Evolutionary conservation across 2,329 filamentous ascomycete species (phyloP).

Genomic region (Ascomycota sp.): DNA sequence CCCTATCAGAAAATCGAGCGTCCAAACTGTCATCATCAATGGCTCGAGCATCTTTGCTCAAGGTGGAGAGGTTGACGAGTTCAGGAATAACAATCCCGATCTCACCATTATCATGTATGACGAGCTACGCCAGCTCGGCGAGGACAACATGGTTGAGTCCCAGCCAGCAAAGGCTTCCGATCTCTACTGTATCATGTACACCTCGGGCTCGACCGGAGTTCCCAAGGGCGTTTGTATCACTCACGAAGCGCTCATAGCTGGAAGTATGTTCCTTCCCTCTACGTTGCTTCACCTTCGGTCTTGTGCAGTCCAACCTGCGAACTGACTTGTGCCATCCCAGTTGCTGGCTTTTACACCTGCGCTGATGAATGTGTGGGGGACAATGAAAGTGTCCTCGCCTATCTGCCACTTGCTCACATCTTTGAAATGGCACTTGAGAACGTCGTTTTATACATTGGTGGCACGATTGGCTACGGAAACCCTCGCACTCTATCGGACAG

Average conservation of each 20-base stretch:
- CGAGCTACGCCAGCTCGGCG: constrained; percentile 33
- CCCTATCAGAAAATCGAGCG: constrained; percentile 33
- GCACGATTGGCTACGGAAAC: constrained; percentile 82
- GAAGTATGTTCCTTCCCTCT: constrained; percentile 22
- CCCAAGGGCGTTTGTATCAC: constrained; percentile 78
- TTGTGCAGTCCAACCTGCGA: background rate
- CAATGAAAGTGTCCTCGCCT: constrained; percentile 65
- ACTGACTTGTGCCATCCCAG: constrained; percentile 8
- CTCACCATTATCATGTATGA: constrained; percentile 32
- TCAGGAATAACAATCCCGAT: constrained; percentile 34
- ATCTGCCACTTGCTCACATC: constrained; percentile 87
- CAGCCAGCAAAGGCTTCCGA: constrained; percentile 55
- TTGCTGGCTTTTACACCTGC: constrained; percentile 62
- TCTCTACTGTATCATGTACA: constrained; percentile 70
- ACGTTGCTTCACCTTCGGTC: background rate
- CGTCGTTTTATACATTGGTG: constrained; percentile 71
- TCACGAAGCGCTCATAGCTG: constrained; percentile 62
- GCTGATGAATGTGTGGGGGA: constrained; percentile 62
- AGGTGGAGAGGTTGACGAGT: constrained; percentile 28
- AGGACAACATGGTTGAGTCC: constrained; percentile 50
- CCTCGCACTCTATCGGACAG: constrained; percentile 71
- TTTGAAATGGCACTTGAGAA: constrained; percentile 95
- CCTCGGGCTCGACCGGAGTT: constrained; percentile 72
- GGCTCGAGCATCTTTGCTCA: constrained; percentile 31
- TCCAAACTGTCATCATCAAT: constrained; percentile 44